Evolutionary conservation across 1,284 basidiomycete genomes (phyloP).

Genomic region (Moesziomyces globuligerus): DNA sequence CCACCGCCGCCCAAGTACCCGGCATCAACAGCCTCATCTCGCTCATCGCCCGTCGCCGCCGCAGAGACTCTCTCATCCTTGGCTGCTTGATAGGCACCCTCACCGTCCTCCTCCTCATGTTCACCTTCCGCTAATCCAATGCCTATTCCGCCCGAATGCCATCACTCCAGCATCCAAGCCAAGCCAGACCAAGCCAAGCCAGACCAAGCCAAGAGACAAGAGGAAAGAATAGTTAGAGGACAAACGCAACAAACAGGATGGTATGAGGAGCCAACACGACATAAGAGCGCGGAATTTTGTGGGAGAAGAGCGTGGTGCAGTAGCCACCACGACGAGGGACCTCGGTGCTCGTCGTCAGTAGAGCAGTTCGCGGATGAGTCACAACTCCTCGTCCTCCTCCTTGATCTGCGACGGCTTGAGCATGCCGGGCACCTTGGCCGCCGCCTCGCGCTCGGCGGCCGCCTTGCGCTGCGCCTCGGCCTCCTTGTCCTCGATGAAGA

Average conservation of each 20-base stretch:
- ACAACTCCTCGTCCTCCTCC: constrained; percentile 61
- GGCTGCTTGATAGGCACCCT: constrained; percentile 87
- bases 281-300: too few species aligned
- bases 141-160: too few species aligned
- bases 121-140: constrained; percentile 66
- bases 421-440: constrained; percentile 97
- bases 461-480: constrained; percentile 77
- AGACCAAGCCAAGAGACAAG: too few species aligned
- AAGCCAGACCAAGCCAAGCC: not conserved
- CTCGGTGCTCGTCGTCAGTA: too few species aligned
- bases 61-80: constrained; percentile 89
- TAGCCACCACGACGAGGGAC: too few species aligned
- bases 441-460: constrained; percentile 84
- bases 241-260: too few species aligned
- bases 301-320: too few species aligned
- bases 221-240: too few species aligned
- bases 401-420: constrained; percentile 77
- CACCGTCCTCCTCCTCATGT: constrained; percentile 80
- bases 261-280: too few species aligned
- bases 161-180: not conserved
- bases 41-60: constrained; percentile 89
- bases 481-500: constrained; percentile 95
- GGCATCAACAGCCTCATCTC: constrained; percentile 89
- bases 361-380: constrained; percentile 61
- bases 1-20: constrained; percentile 79